Evolutionary conservation across 1,284 basidiomycete genomes (phyloP).

Genomic region (Puccinia triticina): DNA sequence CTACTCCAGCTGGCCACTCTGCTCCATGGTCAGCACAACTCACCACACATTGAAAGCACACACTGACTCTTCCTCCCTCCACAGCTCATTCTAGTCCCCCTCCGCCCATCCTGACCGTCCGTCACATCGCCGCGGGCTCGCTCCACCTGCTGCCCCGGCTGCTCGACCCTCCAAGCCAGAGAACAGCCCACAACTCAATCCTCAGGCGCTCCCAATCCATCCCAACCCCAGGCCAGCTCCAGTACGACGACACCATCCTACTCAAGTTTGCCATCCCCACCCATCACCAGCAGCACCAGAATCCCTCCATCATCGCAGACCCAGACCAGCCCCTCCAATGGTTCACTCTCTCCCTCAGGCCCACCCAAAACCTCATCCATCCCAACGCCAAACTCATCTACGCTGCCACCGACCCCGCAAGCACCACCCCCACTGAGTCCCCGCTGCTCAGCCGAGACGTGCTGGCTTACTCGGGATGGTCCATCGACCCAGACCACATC

Average conservation of each 20-base stretch:
- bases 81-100: not conserved
- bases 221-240: conserved; percentile 1
- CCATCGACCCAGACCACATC: conserved; percentile 53
- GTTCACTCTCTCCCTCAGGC: conserved; percentile 55
- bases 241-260: conserved; percentile 11
- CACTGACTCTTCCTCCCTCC: too few species aligned
- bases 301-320: not conserved
- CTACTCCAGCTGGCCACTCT: too few species aligned
- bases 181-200: not conserved
- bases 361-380: conserved; percentile 54
- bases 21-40: too few species aligned
- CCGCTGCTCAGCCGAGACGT: conserved; percentile 53
- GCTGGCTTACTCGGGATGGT: conserved; percentile 56
- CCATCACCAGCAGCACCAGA: not conserved
- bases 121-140: conserved; percentile 3
- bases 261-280: conserved; percentile 23
- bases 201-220: not conserved
- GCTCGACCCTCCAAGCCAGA: not conserved
- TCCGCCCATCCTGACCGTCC: not conserved
- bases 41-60: too few species aligned
- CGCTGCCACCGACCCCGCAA: conserved; percentile 50
- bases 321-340: conserved; percentile 20
- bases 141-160: conserved; percentile 1
- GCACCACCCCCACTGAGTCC: conserved; percentile 36
- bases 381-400: conserved; percentile 54